Percentiles rank a stretch among this genome's conserved stretches.
Evolutionary conservation across 139 green algal genomes (phyloP).

Genomic region (Volvox reticuliferus): DNA sequence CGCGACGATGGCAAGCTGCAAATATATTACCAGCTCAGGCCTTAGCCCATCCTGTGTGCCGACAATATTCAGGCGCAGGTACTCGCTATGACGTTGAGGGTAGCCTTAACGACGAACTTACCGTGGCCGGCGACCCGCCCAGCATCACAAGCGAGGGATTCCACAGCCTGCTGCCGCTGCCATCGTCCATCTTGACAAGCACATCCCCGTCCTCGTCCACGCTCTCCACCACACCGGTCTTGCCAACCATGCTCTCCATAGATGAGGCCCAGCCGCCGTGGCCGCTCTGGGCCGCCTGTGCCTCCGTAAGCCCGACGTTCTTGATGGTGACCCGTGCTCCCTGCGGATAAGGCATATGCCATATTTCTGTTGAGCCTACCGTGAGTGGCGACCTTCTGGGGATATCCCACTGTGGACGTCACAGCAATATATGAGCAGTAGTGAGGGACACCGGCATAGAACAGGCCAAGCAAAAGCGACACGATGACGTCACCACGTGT

Average conservation of each 20-base stretch:
- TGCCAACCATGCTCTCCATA: conserved; percentile 11
- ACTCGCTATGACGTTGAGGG: not conserved
- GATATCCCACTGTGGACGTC: too few relatives aligned
- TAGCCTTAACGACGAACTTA: not conserved
- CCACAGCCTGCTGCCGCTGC: conserved; percentile 18
- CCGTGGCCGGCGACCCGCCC: not conserved
- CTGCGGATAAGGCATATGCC: not conserved
- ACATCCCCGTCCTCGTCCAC: conserved; percentile 4
- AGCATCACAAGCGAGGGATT: not conserved
- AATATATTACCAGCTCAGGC: too few relatives aligned
- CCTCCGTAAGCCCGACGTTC: not conserved
- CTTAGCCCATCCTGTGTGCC: too few relatives aligned
- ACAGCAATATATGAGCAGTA: too few relatives aligned
- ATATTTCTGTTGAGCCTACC: too few relatives aligned
- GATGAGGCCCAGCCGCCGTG: not conserved
- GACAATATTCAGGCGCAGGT: not conserved
- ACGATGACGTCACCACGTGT: too few relatives aligned
- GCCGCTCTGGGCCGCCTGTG: not conserved
- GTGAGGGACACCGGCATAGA: too few relatives aligned
- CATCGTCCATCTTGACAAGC: conserved; percentile 10
- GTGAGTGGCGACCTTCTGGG: too few relatives aligned
- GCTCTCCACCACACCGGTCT: conserved; percentile 16
- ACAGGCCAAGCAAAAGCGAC: too few relatives aligned
- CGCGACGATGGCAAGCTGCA: too few relatives aligned
- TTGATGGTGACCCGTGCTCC: not conserved